Base-by-base conservation (phyloP, 768 basidiomycete genomes). In the Panus rudis region DNA sequence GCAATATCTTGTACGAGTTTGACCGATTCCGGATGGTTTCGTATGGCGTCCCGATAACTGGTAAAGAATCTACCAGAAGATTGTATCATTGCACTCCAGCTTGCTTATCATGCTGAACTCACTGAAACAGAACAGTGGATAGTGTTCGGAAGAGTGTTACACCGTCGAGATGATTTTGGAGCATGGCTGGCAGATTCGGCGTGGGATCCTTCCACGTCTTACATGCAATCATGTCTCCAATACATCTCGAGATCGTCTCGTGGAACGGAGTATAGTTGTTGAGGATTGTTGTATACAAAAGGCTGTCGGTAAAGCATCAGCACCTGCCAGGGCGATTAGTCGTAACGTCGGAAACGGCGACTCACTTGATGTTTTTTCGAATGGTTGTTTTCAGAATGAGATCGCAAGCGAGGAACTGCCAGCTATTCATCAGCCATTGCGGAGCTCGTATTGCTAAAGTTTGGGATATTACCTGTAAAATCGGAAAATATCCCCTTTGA, bases 11-110 rank as follows among this genome's bases (percentile, higher is more conserved):
- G 52, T 4, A 79, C 68, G 16, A 77, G 53, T 2, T 55, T 45
- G 0, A 52, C 52, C 2, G 84, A 56, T 20, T 62, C 56, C 0
- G 76, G 76, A 45, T 76, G 67, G 20, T 60, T 68, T 2, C 64
- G 59, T 8, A 74, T 59, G 0, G 72, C 70, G 33, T 75, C 71
- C 56, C 80, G 79, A 62, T 81, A 82, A 3, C 79, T 77, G 4
- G 66, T 67, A 6, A 82, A 52, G 39, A 66, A 76, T 48, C 81
- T 82, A 39, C 24, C 1, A 20, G 24, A 22, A n/a, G n/a, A n/a
- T n/a, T n/a, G n/a, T n/a, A n/a, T n/a, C n/a, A n/a, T n/a, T n/a
- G n/a, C n/a, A n/a, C 28, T 30, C 16, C 16, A 16, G 28, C 28
- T 30, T 16, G 10, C 10, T 10, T 30, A 30, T 30, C 10, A 10